phyloP scores from a whole-genome alignment of 805 yeast species.

The Metschnikowia colocasiae region DNA sequence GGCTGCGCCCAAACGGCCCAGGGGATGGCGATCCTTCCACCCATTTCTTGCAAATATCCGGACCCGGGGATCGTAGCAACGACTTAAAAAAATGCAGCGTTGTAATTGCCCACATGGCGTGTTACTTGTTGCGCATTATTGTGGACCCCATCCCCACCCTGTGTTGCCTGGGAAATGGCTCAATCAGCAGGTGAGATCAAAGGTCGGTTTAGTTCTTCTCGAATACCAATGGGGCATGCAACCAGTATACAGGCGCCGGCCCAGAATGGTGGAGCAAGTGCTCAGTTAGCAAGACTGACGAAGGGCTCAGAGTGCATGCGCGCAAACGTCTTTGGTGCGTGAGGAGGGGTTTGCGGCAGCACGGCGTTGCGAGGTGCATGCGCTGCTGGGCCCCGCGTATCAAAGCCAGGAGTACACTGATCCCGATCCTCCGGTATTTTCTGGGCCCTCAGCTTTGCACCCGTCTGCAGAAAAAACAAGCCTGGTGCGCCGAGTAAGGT shows the following conservation, averaged over 20 bases:
- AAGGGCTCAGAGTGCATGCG: conserved; percentile 2
- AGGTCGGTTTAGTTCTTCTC: background rate
- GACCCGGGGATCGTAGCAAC: background rate
- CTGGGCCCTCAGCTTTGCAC: background rate
- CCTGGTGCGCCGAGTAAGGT: background rate
- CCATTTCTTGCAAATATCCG: background rate
- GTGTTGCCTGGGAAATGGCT: background rate
- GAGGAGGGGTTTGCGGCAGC: background rate
- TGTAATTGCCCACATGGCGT: background rate
- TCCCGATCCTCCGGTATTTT: background rate
- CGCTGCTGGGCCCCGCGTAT: background rate
- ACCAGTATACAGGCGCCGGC: background rate
- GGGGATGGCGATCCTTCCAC: background rate
- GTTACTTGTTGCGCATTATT: background rate
- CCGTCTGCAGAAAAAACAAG: background rate
- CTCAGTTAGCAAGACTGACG: background rate
- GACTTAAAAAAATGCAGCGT: background rate
- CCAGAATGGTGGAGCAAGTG: background rate
- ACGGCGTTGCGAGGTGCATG: conserved; percentile 5
- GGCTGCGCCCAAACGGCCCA: background rate
- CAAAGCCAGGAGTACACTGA: background rate
- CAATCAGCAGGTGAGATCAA: background rate
- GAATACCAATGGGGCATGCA: background rate
- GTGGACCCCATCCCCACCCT: background rate
- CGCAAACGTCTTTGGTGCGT: conserved; percentile 3